phyloP scores from a whole-genome alignment of 371 early-diverging fungal genomes.

The Syncephalastrum sp. region DNA sequence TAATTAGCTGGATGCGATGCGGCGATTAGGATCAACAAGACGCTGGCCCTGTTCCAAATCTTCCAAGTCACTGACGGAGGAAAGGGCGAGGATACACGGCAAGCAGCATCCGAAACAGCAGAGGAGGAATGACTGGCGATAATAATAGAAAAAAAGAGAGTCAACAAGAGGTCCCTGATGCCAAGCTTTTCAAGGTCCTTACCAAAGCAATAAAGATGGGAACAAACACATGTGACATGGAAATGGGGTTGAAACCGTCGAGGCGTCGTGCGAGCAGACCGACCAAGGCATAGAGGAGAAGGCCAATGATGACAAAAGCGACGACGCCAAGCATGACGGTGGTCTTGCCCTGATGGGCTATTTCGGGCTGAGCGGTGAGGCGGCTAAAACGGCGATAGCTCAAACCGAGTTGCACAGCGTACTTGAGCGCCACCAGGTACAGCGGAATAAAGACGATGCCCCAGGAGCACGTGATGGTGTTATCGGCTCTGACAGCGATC shows the following conservation, averaged over 20 bases:
- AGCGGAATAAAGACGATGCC: conserved; percentile 77
- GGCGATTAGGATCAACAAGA: conserved; percentile 24
- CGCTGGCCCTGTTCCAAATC: conserved; percentile 23
- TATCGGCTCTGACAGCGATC: conserved; percentile 62
- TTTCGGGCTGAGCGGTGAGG: conserved; percentile 45
- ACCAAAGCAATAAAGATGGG: conserved; percentile 79
- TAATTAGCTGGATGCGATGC: conserved; percentile 17
- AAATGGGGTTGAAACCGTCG: conserved; percentile 48
- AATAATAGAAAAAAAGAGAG: background rate
- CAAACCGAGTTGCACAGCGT: conserved; percentile 46
- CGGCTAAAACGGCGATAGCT: conserved; percentile 47
- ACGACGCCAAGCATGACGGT: conserved; percentile 50
- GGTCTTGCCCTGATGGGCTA: conserved; percentile 54
- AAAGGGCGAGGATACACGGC: conserved; percentile 56
- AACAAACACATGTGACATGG: conserved; percentile 68
- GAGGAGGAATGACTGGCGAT: conserved; percentile 45
- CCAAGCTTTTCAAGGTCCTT: conserved; percentile 24
- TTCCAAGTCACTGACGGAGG: conserved; percentile 29
- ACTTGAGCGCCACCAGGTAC: conserved; percentile 67
- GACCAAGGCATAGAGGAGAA: conserved; percentile 68
- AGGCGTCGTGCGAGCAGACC: conserved; percentile 71
- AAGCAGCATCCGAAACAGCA: conserved; percentile 78
- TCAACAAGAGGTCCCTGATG: background rate
- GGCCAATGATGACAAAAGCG: conserved; percentile 48
- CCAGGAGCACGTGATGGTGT: conserved; percentile 63